Base-by-base conservation (phyloP, 331 rosid species). In the Saraca asoca region DNA sequence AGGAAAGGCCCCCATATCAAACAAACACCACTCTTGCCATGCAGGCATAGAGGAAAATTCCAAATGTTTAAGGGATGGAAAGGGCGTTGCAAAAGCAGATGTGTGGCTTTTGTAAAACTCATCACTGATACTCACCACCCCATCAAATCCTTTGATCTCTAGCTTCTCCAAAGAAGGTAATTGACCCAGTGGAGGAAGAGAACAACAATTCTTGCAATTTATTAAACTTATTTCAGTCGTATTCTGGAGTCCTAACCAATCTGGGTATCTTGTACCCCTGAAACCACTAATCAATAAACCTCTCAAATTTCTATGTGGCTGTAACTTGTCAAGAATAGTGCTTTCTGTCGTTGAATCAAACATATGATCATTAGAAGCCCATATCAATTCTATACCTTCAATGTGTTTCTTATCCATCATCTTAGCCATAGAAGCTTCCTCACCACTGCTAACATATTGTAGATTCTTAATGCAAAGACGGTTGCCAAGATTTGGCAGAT, bases 181-280 rank as follows among this genome's bases (percentile, higher is more conserved):
- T 37, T 57, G 44, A 8, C 62, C 62, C 7, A 57, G 24, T 34
- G 61, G 33, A 31, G 61, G 61, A 17, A 55, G 42, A 39, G 14
- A 29, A 14, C 42, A 55, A 0, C 61, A 55, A 55, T 55, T 5
- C 18, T n/a, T 42, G 33, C 29, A 5, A 31, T 4, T n/a, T n/a
- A 0, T 0, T 13, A 55, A 18, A 6, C 2, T 2, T 7, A 55
- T 5, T 6, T 8, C 0, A 12, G 43, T 55, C 43, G 33, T 55
- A 7, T 55, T 55, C 7, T 13, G 0, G 19, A 2, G 1, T 9
- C 61, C 61, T 7, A 55, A 4, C 61, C 9, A 29, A 38, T 33
- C 18, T 4, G 62, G 24, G 35, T 33, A 57, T 35, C 6, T 57
- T 7, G 45, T 57, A 35, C 45, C 62, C 62, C 13, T 57, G 19